Base-by-base conservation (phyloP, 495 filamentous ascomycete species). In the Penicillium flavigenum region DNA sequence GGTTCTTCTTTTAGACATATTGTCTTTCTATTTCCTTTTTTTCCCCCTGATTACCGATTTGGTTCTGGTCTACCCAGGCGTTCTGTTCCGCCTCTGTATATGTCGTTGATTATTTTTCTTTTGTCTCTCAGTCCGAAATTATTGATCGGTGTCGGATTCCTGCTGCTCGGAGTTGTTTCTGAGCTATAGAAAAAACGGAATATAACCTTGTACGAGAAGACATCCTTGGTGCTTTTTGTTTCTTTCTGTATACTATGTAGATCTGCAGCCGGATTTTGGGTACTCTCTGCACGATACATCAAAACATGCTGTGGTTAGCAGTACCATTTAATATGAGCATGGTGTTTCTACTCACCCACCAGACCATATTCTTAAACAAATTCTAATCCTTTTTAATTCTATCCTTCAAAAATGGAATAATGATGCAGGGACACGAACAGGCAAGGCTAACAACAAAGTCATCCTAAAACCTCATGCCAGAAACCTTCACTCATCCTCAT, bases 11-110 rank as follows among this genome's bases (percentile, higher is more conserved):
- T 64, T 59, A 65, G 61, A 63, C 63, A 47, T 60, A 63, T 62
- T 58, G 49, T 52, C 62, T 62, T 64, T 67, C 57, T 58, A 52
- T 67, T 71, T 63, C 34, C 63, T 66, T 54, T 62, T 62, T 63
- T 64, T 62, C 61, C 55, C 8, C 16, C 36, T 17, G 36, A n/a
- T 31, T 34, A 26, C 50, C 54, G 55, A 56, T 41, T 38, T 57
- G 48, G 59, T 67, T 62, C 63, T 55, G 54, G 46, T 63, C 41
- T 61, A 60, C 74, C 62, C 60, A 65, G 71, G 71, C 62, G 73
- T 76, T 71, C 59, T 60, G 73, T 74, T 69, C 59, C 65, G 59
- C 70, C 72, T 71, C 47, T 74, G 73, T 74, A 73, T 67, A 74
- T 73, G 69, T 65, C 67, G 60, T 64, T 55, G 57, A 66, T 59